phyloP scores from a whole-genome alignment of 1,139 yeast species.

The Pichia sp. region DNA sequence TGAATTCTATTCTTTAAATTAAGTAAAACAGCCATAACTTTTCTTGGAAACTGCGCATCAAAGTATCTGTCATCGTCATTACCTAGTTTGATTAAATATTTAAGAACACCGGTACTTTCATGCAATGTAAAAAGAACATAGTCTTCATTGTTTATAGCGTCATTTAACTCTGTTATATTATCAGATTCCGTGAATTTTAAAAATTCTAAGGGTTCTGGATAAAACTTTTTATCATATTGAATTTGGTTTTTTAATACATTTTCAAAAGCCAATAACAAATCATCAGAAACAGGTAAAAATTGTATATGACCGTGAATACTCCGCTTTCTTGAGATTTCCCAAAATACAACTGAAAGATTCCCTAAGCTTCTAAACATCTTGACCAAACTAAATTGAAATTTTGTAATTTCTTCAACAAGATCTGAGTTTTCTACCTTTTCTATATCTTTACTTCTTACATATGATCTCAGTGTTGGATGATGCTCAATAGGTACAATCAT shows the following conservation, averaged over 20 bases:
- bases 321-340: slow-evolving; percentile 51
- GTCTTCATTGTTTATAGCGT: slow-evolving; percentile 34
- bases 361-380: slow-evolving; percentile 35
- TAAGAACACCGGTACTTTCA: slow-evolving; percentile 10
- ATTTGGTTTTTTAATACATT: slow-evolving; percentile 39
- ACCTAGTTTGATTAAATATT: slow-evolving; percentile 27
- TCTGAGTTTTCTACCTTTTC: slow-evolving; percentile 30
- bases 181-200: slow-evolving; percentile 31
- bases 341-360: slow-evolving; percentile 45
- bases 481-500: slow-evolving; percentile 80
- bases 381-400: slow-evolving; percentile 41
- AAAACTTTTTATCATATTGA: slow-evolving; percentile 37
- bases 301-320: slow-evolving; percentile 66
- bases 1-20: slow-evolving; percentile 53
- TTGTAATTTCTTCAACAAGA: slow-evolving; percentile 35
- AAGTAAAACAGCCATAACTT: slow-evolving; percentile 59
- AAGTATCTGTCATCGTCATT: slow-evolving; percentile 28
- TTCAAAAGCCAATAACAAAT: slow-evolving; percentile 34
- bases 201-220: slow-evolving; percentile 37
- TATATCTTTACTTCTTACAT: slow-evolving; percentile 20
- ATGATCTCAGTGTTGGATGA: slow-evolving; percentile 39
- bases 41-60: slow-evolving; percentile 74
- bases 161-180: slow-evolving; percentile 24
- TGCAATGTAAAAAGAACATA: slow-evolving; percentile 35
- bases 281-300: slow-evolving; percentile 48